Evolutionary conservation across 2,329 filamentous ascomycete species (phyloP), one percentile per base, ranked within the genome.

Genomic region (Cucurbitaria berberidis): DNA sequence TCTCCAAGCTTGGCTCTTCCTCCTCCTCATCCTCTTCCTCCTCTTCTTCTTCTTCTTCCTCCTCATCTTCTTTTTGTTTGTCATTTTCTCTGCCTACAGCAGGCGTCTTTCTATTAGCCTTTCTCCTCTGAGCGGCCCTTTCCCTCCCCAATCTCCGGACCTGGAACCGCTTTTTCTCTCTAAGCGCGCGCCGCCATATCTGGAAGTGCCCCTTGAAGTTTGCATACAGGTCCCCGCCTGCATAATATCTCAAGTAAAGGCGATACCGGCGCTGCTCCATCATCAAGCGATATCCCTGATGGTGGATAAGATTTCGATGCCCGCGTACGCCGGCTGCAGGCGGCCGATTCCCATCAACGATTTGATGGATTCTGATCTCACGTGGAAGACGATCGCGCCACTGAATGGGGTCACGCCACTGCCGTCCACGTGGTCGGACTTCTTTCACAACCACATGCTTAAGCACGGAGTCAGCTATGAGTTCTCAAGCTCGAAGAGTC

Each of bases 361-460:
- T 34, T n/a, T 48, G 7, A 32, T 58, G 58, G 10, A 57, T 52
- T 13, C 36, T 15, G 19, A 60, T 55, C 29, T 57, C 48, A 21
- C 39, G 46, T 27, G 57, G 55, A 4, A 48, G 39, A 34, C 44
- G n/a, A 19, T 50, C 19, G 11, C 50, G 44, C 43, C 48, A 57
- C 13, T 44, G 22, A 10, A 32, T 39, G 4, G 54, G 34, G 29
- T 52, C 16, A 6, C 29, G 16, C 56, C 56, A 59, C 24, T 27
- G 1, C 11, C 9, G 10, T 3, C 10, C 19, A 15, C 3, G 3
- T 15, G 43, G 16, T 15, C 15, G 41, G 27, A 26, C 26, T 34
- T 58, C 57, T 39, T 46, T 62, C 35, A 45, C 35, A 2, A 47
- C 59, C 38, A 62, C 47, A 30, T 48, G 39, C 56, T 62, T 21